Percentiles rank a stretch among this genome's conserved stretches.
phyloP scores from a whole-genome alignment of 192 early-diverging fungal genomes.

The Kickxella alabastrina region DNA sequence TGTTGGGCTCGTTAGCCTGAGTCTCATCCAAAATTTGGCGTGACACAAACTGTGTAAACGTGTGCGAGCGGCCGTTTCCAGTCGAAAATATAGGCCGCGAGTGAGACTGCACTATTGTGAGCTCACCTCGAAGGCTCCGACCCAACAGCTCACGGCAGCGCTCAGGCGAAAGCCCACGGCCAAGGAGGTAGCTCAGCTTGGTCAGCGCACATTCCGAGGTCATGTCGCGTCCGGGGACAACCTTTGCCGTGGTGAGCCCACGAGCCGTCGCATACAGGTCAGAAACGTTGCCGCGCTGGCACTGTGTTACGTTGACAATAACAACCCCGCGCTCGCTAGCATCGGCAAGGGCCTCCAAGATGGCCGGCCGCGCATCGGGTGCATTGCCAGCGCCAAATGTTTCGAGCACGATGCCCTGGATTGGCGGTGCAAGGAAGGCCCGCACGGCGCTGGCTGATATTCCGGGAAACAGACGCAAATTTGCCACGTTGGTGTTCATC shows the following conservation, averaged over 20 bases:
- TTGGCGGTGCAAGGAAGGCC: slow-evolving; percentile 79
- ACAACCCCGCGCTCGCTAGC: slow-evolving; percentile 91
- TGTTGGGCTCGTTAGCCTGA: slow-evolving; percentile 26
- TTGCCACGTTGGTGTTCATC: slow-evolving; percentile 83
- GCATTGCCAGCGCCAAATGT: slow-evolving; percentile 98
- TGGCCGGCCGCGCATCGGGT: slow-evolving; percentile 80
- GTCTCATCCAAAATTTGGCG: slow-evolving; percentile 51
- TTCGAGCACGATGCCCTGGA: slow-evolving; percentile 89
- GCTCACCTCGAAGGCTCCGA: slow-evolving; percentile 85
- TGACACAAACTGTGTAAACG: slow-evolving; percentile 49
- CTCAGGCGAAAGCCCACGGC: slow-evolving; percentile 61
- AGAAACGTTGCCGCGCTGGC: slow-evolving; percentile 74
- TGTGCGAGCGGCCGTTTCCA: slow-evolving; percentile 29
- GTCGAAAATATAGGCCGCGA: slow-evolving; percentile 44
- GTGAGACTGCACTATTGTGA: slow-evolving; percentile 59
- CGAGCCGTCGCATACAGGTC: slow-evolving; percentile 90
- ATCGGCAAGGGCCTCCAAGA: slow-evolving; percentile 77
- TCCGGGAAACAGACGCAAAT: slow-evolving; percentile 89
- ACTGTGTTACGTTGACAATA: slow-evolving; percentile 96
- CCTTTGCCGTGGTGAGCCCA: slow-evolving; percentile 71
- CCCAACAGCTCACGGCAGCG: slow-evolving; percentile 78
- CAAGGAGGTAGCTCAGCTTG: slow-evolving; percentile 90
- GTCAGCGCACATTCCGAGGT: slow-evolving; percentile 94
- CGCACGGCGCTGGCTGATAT: slow-evolving; percentile 84
- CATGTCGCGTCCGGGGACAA: slow-evolving; percentile 91